Conservation (phyloP, 2,329 filamentous ascomycete genomes). For the Colletotrichum tabaci region DNA sequence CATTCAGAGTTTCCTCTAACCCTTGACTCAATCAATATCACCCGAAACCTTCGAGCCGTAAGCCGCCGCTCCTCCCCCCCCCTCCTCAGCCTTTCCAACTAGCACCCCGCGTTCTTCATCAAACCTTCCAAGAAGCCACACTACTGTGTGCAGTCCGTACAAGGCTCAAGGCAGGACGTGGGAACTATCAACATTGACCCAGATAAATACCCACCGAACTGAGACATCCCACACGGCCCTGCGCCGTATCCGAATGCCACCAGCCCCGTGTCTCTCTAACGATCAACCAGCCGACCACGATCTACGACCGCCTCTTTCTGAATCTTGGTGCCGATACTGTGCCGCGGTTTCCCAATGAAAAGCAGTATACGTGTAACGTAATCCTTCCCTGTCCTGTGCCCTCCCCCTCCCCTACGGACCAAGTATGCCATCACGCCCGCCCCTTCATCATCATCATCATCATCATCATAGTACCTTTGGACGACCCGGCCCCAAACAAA, state of each 20-base stretch:
- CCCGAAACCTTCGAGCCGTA: neutral
- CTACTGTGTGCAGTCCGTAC: neutral
- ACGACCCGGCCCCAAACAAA: neutral
- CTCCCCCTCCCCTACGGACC: neutral
- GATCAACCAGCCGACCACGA: neutral
- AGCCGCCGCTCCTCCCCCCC: no score
- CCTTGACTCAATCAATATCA: neutral
- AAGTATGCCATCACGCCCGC: neutral
- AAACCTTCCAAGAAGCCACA: neutral
- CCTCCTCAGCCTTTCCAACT: neutral
- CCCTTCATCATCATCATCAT: no score
- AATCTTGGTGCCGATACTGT: neutral
- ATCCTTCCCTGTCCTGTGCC: neutral
- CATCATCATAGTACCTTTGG: neutral
- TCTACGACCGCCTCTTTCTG: neutral
- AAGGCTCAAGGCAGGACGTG: neutral
- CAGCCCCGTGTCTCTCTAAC: constrained; percentile 20
- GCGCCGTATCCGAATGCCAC: constrained; percentile 28
- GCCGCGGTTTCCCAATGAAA: neutral
- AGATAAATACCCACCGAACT: constrained; percentile 27
- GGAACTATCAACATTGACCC: neutral
- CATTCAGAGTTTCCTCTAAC: neutral
- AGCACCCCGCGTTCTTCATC: neutral
- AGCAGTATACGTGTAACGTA: neutral
- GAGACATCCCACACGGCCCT: constrained; percentile 27